These are phyloP conservation scores for Pseudisothecium myosuroides DNA, from an alignment of 225 moss, liverwort and hornwort species.

Conservation along the genomic window DNA sequence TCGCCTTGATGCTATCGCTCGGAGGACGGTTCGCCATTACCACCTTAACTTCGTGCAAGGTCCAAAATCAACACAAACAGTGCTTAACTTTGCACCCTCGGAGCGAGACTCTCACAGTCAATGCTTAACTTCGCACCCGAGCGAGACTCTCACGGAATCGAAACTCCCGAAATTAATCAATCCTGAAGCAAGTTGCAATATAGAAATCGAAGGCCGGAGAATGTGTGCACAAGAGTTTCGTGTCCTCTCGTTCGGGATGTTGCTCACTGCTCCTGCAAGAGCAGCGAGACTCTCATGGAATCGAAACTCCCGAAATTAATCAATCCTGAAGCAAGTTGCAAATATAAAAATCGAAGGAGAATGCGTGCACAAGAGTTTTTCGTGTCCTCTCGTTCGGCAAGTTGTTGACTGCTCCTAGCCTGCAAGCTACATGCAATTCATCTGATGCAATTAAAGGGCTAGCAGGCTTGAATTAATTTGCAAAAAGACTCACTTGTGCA, in stretches of 20 bases:
- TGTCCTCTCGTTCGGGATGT: background rate
- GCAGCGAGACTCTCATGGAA: too few relatives aligned
- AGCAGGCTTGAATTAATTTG: background rate
- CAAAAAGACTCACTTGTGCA: background rate
- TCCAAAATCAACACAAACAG: background rate
- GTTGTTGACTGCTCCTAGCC: too few relatives aligned
- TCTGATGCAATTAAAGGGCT: too few relatives aligned
- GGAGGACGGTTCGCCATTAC: background rate
- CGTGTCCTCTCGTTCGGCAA: too few relatives aligned
- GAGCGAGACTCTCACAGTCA: too few relatives aligned
- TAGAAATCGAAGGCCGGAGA: background rate
- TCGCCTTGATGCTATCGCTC: background rate
- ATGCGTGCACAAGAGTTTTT: too few relatives aligned
- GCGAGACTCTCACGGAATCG: background rate
- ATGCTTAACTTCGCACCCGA: background rate
- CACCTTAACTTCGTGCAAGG: background rate
- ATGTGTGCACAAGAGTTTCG: background rate
- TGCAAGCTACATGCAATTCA: too few relatives aligned
- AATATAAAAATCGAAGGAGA: too few relatives aligned
- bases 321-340: too few relatives aligned
- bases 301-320: too few relatives aligned
- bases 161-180: background rate
- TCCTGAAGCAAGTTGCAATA: too few relatives aligned
- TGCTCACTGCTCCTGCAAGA: background rate
- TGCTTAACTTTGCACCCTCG: background rate